Evolutionary conservation across 139 green algal species (phyloP).

Genomic region (Klebsormidium nitens): DNA sequence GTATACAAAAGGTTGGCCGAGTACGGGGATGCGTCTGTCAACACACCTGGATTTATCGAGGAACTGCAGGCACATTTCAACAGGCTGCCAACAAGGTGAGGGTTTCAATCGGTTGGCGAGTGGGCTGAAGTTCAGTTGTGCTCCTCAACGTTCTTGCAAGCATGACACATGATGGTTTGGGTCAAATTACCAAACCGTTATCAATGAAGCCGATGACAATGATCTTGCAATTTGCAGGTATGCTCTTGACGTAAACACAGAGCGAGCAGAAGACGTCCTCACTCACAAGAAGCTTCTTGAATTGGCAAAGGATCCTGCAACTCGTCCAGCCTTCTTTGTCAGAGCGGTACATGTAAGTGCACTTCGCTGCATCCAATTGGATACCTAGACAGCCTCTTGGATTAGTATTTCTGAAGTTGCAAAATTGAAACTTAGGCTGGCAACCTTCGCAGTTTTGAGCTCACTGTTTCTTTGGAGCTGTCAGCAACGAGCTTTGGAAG

Average conservation of each 20-base stretch:
- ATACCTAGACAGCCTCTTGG: too few relatives aligned
- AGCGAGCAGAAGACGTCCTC: slow-evolving; percentile 77
- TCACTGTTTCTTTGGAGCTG: too few relatives aligned
- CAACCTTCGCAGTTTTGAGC: too few relatives aligned
- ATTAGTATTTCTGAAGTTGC: too few relatives aligned
- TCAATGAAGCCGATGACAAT: too few relatives aligned
- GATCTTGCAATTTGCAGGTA: too few relatives aligned
- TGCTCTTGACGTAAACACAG: slow-evolving; percentile 45
- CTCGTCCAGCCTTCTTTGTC: slow-evolving; percentile 24
- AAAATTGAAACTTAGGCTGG: too few relatives aligned
- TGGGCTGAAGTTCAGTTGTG: background rate
- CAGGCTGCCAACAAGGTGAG: slow-evolving; percentile 24
- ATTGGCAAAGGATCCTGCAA: slow-evolving; percentile 52
- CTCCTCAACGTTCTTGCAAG: background rate
- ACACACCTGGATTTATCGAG: slow-evolving; percentile 8
- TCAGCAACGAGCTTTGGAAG: too few relatives aligned
- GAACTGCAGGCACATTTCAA: slow-evolving; percentile 34
- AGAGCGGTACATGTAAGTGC: slow-evolving; percentile 31
- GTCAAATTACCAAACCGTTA: too few relatives aligned
- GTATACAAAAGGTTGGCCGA: slow-evolving; percentile 18
- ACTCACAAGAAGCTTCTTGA: slow-evolving; percentile 90
- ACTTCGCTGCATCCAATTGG: too few relatives aligned
- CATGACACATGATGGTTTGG: too few relatives aligned
- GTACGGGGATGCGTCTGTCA: slow-evolving; percentile 2
- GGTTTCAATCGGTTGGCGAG: too few relatives aligned